phyloP scores from a whole-genome alignment of 1,284 basidiomycete genomes.

The Macrocybe sp. region DNA sequence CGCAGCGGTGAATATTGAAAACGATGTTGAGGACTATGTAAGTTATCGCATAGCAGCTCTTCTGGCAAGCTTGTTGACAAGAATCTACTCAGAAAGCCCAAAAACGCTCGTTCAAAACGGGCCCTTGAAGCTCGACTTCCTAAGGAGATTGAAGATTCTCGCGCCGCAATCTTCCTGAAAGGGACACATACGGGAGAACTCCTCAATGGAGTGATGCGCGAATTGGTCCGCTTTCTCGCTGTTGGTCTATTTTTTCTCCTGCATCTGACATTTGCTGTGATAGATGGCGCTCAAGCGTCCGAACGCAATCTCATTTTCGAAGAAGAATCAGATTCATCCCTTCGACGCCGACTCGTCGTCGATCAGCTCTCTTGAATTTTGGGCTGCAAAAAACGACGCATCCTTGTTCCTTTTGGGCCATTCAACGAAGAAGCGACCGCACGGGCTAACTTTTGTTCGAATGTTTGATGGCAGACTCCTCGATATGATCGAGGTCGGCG shows the following conservation, averaged over 20 bases:
- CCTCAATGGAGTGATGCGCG: constrained; percentile 80
- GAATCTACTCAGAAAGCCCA: constrained; percentile 72
- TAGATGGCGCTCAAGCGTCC: constrained; percentile 93
- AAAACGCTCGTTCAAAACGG: constrained; percentile 96
- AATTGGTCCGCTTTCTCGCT: constrained; percentile 58
- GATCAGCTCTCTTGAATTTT: constrained; percentile 83
- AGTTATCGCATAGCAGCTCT: not conserved
- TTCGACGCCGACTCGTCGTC: constrained; percentile 75
- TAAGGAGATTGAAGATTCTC: constrained; percentile 84
- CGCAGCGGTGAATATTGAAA: not conserved
- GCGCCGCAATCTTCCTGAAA: constrained; percentile 85
- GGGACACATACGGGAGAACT: constrained; percentile 84
- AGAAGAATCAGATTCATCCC: constrained; percentile 90
- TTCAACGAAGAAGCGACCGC: constrained; percentile 92
- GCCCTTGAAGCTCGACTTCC: constrained; percentile 85
- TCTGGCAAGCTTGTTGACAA: not conserved
- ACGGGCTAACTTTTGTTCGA: constrained; percentile 83
- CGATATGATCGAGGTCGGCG: constrained; percentile 94
- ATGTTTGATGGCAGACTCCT: constrained; percentile 87
- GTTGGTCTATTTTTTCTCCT: not conserved
- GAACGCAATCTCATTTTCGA: constrained; percentile 87
- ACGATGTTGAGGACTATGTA: constrained; percentile 10
- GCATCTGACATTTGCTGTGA: not conserved
- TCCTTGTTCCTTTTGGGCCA: constrained; percentile 89
- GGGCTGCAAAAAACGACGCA: constrained; percentile 93